Conservation (phyloP, 1,139 yeast species). For the Protomyces inundatus region DNA sequence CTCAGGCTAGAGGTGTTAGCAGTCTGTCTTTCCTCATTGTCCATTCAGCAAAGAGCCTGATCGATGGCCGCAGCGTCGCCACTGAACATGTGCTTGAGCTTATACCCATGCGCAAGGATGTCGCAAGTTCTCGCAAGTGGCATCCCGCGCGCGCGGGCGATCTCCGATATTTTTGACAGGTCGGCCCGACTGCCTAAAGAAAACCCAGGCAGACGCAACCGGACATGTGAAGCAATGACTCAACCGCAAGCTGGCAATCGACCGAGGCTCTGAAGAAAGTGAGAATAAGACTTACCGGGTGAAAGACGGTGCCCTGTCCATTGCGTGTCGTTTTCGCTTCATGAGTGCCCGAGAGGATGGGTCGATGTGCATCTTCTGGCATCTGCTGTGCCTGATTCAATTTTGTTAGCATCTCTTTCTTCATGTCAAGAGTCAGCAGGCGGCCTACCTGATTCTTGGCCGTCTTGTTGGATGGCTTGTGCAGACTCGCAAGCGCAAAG, state of each 20-base stretch:
- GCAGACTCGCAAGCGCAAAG: constrained; percentile 57
- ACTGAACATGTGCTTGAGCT: too few species aligned
- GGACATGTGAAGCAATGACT: too few species aligned
- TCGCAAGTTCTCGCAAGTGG: too few species aligned
- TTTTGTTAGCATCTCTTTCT: constrained; percentile 1
- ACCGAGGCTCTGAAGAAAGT: neutral
- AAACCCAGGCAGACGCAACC: too few species aligned
- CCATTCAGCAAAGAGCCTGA: too few species aligned
- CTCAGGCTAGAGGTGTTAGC: constrained; percentile 16
- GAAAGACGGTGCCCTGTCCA: constrained; percentile 31
- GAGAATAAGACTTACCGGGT: constrained; percentile 20
- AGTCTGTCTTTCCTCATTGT: too few species aligned
- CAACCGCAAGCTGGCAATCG: too few species aligned
- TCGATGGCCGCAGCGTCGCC: too few species aligned
- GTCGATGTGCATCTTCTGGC: constrained; percentile 18
- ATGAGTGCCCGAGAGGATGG: constrained; percentile 16
- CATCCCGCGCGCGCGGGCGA: too few species aligned
- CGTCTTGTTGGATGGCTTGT: constrained; percentile 34
- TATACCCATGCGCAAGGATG: too few species aligned
- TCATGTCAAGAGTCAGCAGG: constrained; percentile 1
- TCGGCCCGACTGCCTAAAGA: too few species aligned
- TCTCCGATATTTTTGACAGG: too few species aligned
- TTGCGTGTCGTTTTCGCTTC: neutral
- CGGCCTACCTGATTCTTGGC: constrained; percentile 4
- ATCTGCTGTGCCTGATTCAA: constrained; percentile 24